phyloP scores from a whole-genome alignment of 495 filamentous ascomycete species.

The Aeminium ludgeri region DNA sequence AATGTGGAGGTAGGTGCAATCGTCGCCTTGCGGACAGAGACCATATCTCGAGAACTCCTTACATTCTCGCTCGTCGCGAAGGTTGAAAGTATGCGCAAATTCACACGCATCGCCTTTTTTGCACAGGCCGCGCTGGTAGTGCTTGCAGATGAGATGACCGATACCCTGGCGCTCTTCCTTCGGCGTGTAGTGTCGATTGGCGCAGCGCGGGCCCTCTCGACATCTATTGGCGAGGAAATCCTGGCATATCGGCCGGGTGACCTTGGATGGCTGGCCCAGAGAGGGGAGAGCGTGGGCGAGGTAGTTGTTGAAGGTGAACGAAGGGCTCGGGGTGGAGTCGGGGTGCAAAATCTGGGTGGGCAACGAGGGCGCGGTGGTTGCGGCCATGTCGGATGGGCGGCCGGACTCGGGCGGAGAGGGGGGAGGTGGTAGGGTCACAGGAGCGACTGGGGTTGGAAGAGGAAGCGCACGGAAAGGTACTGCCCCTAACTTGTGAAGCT shows the following conservation, averaged over 20 bases:
- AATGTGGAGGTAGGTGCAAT: slow-evolving; percentile 90
- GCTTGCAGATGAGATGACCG: slow-evolving; percentile 65
- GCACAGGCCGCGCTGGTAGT: slow-evolving; percentile 93
- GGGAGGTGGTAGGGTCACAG: too few species aligned
- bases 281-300: slow-evolving; percentile 40
- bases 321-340: slow-evolving; percentile 10
- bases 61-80: slow-evolving; percentile 94
- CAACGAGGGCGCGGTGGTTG: slow-evolving; percentile 1
- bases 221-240: slow-evolving; percentile 66
- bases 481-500: too few species aligned
- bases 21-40: slow-evolving; percentile 90
- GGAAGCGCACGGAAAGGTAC: too few species aligned
- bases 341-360: slow-evolving; percentile 18
- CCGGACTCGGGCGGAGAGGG: too few species aligned
- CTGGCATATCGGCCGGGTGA: slow-evolving; percentile 55
- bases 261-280: slow-evolving; percentile 40
- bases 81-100: slow-evolving; percentile 95
- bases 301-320: slow-evolving; percentile 27
- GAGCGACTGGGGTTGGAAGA: too few species aligned
- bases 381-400: slow-evolving; percentile 3
- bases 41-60: slow-evolving; percentile 58
- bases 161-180: slow-evolving; percentile 19
- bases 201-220: slow-evolving; percentile 56
- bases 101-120: slow-evolving; percentile 94
- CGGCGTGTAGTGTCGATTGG: slow-evolving; percentile 33